A percentile compares a stretch with the other conserved stretches of the same genome.
phyloP scores from a whole-genome alignment of 345 rosid species.

The Euphorbia peplus region DNA sequence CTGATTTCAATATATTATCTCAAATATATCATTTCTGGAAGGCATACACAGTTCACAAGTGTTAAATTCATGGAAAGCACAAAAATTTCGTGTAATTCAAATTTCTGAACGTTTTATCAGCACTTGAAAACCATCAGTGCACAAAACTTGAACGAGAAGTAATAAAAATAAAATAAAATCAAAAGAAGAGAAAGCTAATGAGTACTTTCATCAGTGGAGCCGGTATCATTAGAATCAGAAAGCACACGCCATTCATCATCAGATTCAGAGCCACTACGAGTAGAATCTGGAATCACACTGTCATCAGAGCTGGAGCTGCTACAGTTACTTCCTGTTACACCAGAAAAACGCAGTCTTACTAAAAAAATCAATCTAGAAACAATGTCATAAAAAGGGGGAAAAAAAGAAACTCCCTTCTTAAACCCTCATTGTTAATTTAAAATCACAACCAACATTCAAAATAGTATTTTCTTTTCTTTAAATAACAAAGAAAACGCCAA shows the following conservation, averaged over 20 bases:
- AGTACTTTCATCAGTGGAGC: slow-evolving; percentile 6
- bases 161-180: background rate
- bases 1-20: background rate
- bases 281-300: too few relatives aligned
- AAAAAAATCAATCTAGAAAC: background rate
- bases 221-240: slow-evolving; percentile 30
- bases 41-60: background rate
- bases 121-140: background rate
- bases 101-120: background rate
- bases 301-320: background rate
- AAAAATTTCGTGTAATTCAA: too few relatives aligned
- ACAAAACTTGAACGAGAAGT: background rate
- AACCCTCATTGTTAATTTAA: background rate
- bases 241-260: slow-evolving; percentile 17
- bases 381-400: background rate
- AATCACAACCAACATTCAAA: background rate
- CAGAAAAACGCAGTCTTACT: background rate
- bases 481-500: too few relatives aligned
- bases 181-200: background rate
- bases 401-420: background rate
- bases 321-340: background rate
- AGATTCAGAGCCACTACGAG: slow-evolving; percentile 19
- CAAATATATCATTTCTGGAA: background rate
- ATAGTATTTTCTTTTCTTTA: too few relatives aligned
- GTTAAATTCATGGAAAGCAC: background rate